phyloP scores from a whole-genome alignment of 2,329 filamentous ascomycete genomes.

The Arachnomyces sp. region DNA sequence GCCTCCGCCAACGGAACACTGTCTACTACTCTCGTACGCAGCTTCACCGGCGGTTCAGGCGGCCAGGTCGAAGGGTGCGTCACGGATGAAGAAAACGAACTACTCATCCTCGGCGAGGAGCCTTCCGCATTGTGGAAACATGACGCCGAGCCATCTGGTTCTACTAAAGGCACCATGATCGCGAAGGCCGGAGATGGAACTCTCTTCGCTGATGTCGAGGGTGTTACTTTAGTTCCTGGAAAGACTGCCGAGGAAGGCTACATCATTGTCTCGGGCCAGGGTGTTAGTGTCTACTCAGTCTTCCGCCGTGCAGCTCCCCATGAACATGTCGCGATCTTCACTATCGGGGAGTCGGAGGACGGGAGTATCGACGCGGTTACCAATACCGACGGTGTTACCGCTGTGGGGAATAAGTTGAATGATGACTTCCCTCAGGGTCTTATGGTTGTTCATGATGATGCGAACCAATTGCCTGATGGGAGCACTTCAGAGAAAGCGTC shows the following conservation, averaged over 20 bases:
- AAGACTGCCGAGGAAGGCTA: slow-evolving; percentile 38
- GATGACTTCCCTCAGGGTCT: slow-evolving; percentile 37
- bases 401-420: slow-evolving; percentile 38
- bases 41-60: slow-evolving; percentile 44
- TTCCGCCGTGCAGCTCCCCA: slow-evolving; percentile 44
- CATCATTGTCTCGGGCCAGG: slow-evolving; percentile 46
- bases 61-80: slow-evolving; percentile 50
- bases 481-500: slow-evolving; percentile 41
- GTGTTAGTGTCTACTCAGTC: slow-evolving; percentile 46
- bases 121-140: slow-evolving; percentile 46
- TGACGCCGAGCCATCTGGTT: slow-evolving; percentile 41
- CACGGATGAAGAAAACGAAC: slow-evolving; percentile 43
- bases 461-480: slow-evolving; percentile 42
- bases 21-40: slow-evolving; percentile 41
- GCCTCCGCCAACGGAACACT: slow-evolving; percentile 35
- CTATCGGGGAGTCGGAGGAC: slow-evolving; percentile 35
- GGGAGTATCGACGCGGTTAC: slow-evolving; percentile 42
- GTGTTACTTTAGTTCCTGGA: slow-evolving; percentile 44
- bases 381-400: slow-evolving; percentile 47
- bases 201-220: slow-evolving; percentile 48
- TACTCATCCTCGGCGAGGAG: slow-evolving; percentile 46
- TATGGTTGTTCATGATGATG: slow-evolving; percentile 47
- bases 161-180: slow-evolving; percentile 26
- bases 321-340: slow-evolving; percentile 43
- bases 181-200: slow-evolving; percentile 41